Conservation (phyloP, 202 grass and related monocot species). For the Schoenoplectus triqueter region DNA sequence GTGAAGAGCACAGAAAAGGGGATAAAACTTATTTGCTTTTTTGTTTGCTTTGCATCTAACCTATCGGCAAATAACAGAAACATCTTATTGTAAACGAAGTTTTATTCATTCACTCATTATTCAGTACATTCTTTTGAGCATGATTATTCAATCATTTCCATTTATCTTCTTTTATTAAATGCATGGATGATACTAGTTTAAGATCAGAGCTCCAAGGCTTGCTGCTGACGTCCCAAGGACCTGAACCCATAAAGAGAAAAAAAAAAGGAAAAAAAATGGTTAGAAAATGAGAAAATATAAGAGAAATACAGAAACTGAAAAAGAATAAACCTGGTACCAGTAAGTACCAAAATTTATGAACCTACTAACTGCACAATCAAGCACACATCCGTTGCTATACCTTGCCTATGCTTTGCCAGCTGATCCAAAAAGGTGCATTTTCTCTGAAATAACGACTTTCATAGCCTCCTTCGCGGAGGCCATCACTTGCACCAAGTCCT, state of each 20-base stretch:
- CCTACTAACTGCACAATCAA: too few relatives aligned
- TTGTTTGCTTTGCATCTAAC: constrained; percentile 11
- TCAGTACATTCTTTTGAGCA: neutral
- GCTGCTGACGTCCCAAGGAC: neutral
- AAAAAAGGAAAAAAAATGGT: neutral
- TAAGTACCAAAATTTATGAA: too few relatives aligned
- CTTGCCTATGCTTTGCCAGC: constrained; percentile 68
- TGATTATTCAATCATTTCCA: neutral
- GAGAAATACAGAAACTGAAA: too few relatives aligned
- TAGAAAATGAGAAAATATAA: too few relatives aligned
- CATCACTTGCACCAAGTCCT: constrained; percentile 75
- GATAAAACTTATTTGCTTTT: neutral
- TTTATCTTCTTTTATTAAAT: neutral
- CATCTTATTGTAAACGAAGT: neutral
- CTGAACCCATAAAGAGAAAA: neutral
- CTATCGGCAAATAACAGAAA: neutral
- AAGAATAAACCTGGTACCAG: too few relatives aligned
- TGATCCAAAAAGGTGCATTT: constrained; percentile 83
- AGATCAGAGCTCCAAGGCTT: constrained; percentile 2
- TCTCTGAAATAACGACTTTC: constrained; percentile 79
- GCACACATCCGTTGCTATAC: neutral
- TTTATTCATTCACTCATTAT: neutral
- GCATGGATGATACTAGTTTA: neutral
- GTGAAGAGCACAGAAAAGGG: too few relatives aligned
- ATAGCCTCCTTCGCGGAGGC: constrained; percentile 77